These are phyloP conservation scores for Closterium sp. DNA, from an alignment of 139 green algal genomes.

Conservation along the genomic window DNA sequence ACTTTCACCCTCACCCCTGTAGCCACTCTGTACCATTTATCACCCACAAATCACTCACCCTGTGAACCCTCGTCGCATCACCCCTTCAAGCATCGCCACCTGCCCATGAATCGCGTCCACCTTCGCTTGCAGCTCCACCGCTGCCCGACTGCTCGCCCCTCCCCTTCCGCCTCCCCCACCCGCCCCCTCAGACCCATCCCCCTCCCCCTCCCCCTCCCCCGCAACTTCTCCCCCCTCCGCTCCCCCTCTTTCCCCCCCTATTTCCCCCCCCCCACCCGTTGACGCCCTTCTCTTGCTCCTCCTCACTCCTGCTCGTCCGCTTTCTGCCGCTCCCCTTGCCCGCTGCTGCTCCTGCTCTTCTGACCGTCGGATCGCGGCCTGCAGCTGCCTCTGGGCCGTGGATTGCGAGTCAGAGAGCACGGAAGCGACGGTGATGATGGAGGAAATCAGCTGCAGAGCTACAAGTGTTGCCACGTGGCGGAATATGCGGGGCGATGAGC, in stretches of 20 bases:
- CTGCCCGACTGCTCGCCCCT: not conserved
- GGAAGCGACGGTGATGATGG: constrained; percentile 37
- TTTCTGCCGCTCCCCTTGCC: not conserved
- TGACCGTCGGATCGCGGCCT: constrained; percentile 4
- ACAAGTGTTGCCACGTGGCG: constrained; percentile 32
- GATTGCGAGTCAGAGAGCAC: constrained; percentile 21
- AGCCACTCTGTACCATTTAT: too few relatives aligned
- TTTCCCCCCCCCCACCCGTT: not conserved
- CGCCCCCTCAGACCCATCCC: not conserved
- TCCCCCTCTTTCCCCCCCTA: too few relatives aligned
- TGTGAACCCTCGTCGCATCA: constrained; percentile 46
- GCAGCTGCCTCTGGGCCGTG: constrained; percentile 48
- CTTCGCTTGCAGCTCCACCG: constrained; percentile 3
- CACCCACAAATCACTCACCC: constrained; percentile 16
- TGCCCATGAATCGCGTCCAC: constrained; percentile 41
- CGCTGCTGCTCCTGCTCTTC: not conserved
- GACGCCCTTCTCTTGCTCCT: not conserved
- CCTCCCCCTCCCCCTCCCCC: not conserved
- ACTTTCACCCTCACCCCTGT: not conserved
- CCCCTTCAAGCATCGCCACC: constrained; percentile 22
- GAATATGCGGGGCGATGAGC: constrained; percentile 34
- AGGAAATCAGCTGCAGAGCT: constrained; percentile 46
- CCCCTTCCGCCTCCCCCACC: constrained; percentile 25
- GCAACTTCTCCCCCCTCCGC: not conserved
- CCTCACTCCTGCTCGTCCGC: not conserved